Conservation (phyloP, 352 stramenopile species). For the Detonula confervacea region DNA sequence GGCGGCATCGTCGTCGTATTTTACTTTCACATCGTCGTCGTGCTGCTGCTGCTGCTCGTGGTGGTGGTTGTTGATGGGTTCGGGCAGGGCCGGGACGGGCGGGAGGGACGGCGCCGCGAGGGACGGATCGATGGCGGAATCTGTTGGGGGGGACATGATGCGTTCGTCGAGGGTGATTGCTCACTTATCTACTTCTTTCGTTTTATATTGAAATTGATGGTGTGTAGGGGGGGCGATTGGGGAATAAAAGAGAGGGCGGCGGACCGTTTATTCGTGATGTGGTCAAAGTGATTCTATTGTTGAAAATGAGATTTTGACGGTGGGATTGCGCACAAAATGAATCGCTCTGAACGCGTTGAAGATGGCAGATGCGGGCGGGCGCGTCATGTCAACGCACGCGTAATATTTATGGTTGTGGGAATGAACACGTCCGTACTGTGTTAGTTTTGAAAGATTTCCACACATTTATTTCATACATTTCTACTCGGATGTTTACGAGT, state of each 20-base stretch:
- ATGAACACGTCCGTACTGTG: too few species aligned
- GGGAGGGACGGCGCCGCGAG: slow-evolving; percentile 13
- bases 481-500: too few species aligned
- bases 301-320: neutral
- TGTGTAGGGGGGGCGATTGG: neutral
- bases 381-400: neutral
- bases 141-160: slow-evolving; percentile 16
- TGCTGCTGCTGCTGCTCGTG: too few species aligned
- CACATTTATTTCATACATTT: too few species aligned
- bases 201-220: too few species aligned
- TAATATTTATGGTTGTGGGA: neutral
- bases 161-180: too few species aligned
- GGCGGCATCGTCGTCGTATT: neutral
- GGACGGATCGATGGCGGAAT: neutral
- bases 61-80: neutral
- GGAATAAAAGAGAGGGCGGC: too few species aligned
- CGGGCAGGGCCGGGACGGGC: slow-evolving; percentile 7
- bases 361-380: too few species aligned
- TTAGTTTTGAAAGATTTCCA: too few species aligned
- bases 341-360: neutral
- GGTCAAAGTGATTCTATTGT: too few species aligned
- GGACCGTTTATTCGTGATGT: too few species aligned
- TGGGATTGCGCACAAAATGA: neutral
- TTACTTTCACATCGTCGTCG: neutral
- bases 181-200: too few species aligned